phyloP scores from a whole-genome alignment of 306 rosid species.

The Canavalia gladiata region DNA sequence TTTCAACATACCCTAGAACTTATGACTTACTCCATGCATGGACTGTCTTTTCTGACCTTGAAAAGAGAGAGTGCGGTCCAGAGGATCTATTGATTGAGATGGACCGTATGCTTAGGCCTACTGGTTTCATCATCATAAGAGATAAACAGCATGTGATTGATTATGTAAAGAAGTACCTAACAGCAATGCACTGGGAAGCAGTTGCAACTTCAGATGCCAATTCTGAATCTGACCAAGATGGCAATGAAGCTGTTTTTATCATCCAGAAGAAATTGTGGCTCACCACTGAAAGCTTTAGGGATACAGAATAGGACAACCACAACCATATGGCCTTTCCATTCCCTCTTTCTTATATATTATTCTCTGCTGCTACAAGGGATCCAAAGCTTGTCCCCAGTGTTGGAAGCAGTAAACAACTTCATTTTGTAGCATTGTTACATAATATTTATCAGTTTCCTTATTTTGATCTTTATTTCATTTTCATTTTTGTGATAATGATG shows the following conservation, averaged over 20 bases:
- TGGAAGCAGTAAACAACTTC: slow-evolving; percentile 53
- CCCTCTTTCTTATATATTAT: slow-evolving; percentile 13
- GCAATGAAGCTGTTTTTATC: slow-evolving; percentile 65
- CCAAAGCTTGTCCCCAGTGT: slow-evolving; percentile 48
- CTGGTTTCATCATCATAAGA: slow-evolving; percentile 78
- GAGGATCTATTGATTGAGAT: slow-evolving; percentile 87
- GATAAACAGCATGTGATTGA: slow-evolving; percentile 79
- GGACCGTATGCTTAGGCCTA: slow-evolving; percentile 88
- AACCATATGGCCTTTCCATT: slow-evolving; percentile 40
- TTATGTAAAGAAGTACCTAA: slow-evolving; percentile 72
- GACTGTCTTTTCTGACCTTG: slow-evolving; percentile 77
- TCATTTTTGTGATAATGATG: slow-evolving; percentile 52
- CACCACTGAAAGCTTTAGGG: slow-evolving; percentile 71
- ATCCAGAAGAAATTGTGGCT: slow-evolving; percentile 91
- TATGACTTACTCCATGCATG: slow-evolving; percentile 91
- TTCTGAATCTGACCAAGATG: slow-evolving; percentile 72
- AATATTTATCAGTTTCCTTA: slow-evolving; percentile 28
- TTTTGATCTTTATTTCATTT: slow-evolving; percentile 16
- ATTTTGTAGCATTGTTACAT: slow-evolving; percentile 66
- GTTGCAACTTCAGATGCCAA: slow-evolving; percentile 63
- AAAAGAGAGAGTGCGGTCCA: slow-evolving; percentile 71
- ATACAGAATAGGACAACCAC: slow-evolving; percentile 63
- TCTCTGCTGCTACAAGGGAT: slow-evolving; percentile 59
- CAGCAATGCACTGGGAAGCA: slow-evolving; percentile 89
- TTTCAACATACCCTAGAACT: slow-evolving; percentile 87